A percentile compares a stretch with the other conserved stretches of the same genome.
Evolutionary conservation across 108 stramenopile genomes (phyloP).

Genomic region (Stephanodiscus minutulus): DNA sequence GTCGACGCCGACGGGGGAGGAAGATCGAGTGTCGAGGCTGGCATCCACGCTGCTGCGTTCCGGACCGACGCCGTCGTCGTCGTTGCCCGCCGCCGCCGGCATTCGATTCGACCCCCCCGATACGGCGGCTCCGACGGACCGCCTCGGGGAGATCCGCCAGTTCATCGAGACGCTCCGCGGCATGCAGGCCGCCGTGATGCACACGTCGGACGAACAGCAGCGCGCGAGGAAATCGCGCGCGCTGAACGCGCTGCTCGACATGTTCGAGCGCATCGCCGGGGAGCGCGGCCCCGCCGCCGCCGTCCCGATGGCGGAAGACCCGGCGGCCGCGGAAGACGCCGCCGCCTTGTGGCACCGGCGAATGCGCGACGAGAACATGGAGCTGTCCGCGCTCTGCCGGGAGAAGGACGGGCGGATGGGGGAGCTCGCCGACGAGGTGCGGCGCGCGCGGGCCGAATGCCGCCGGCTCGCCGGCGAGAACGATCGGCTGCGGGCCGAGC

Average conservation of each 20-base stretch:
- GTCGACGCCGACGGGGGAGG: background rate
- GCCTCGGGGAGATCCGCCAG: slow-evolving; percentile 30
- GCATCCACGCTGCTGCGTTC: slow-evolving; percentile 14
- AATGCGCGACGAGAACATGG: slow-evolving; percentile 21
- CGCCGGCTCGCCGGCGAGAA: slow-evolving; percentile 19
- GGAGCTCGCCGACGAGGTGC: slow-evolving; percentile 13
- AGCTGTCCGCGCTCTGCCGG: slow-evolving; percentile 1
- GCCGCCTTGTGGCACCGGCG: no score
- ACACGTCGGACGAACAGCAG: slow-evolving; percentile 40
- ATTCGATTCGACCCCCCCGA: background rate
- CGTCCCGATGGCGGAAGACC: background rate
- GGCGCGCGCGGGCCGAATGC: slow-evolving; percentile 1
- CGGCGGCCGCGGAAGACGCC: no score
- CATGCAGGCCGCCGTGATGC: slow-evolving; percentile 39
- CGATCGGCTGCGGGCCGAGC: slow-evolving; percentile 17
- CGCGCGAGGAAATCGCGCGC: slow-evolving; percentile 44
- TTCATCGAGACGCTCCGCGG: slow-evolving; percentile 39
- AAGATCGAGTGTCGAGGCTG: slow-evolving; percentile 19
- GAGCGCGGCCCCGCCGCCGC: background rate
- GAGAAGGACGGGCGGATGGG: slow-evolving; percentile 13
- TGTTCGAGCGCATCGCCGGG: slow-evolving; percentile 44
- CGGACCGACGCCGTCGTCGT: no score
- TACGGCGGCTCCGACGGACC: no score
- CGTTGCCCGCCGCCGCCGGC: background rate
- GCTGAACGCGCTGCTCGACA: slow-evolving; percentile 34